A percentile compares a stretch with the other conserved stretches of the same genome.
These are phyloP conservation scores for Phaeoacremonium minimum DNA, from an alignment of 2,329 filamentous ascomycete species.

Conservation along the genomic window DNA sequence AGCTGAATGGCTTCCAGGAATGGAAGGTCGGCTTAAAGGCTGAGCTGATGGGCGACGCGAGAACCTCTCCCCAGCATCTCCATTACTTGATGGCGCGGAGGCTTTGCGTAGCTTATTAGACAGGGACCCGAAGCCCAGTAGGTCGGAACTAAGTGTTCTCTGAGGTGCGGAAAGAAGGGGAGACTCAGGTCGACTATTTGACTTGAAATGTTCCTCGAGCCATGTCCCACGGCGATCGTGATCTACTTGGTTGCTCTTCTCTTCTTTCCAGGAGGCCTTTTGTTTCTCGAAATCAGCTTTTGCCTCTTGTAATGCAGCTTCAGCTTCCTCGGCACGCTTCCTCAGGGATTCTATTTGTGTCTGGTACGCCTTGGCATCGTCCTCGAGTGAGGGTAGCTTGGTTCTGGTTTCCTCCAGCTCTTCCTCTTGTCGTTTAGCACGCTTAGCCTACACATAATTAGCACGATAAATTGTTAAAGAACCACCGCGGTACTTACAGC, in stretches of 20 bases:
- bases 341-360: constrained; percentile 58
- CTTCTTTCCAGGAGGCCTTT: constrained; percentile 29
- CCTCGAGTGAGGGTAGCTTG: constrained; percentile 58
- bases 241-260: constrained; percentile 20
- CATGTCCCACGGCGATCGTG: constrained; percentile 40
- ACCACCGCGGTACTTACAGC: constrained; percentile 49
- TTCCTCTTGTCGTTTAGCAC: constrained; percentile 68
- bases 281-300: constrained; percentile 47
- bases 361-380: constrained; percentile 58
- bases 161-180: constrained; percentile 43
- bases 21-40: constrained; percentile 34
- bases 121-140: constrained; percentile 39
- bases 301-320: constrained; percentile 58
- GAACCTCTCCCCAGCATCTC: constrained; percentile 34
- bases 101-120: constrained; percentile 37
- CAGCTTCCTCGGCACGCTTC: constrained; percentile 59
- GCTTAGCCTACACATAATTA: constrained; percentile 49
- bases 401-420: constrained; percentile 70
- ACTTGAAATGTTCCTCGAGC: constrained; percentile 46
- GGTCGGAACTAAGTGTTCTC: constrained; percentile 51
- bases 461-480: constrained; percentile 6
- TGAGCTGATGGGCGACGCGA: constrained; percentile 48
- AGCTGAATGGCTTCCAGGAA: constrained; percentile 31
- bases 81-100: constrained; percentile 47
- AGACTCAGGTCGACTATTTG: constrained; percentile 49